Evolutionary conservation across 1,284 basidiomycete genomes (phyloP).

Genomic region (Irpex rosettiformis): DNA sequence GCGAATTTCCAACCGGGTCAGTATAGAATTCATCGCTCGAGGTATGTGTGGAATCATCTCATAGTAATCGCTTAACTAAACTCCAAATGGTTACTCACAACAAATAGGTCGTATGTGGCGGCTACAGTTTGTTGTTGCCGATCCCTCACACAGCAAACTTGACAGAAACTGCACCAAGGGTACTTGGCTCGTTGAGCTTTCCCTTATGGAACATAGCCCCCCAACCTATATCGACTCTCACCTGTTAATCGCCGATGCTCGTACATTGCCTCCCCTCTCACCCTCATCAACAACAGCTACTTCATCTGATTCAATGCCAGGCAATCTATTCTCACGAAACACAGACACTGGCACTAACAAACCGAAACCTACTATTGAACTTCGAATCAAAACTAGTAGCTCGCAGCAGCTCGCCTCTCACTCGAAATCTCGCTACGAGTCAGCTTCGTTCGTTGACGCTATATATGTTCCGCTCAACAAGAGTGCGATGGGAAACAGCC

Average conservation of each 20-base stretch:
- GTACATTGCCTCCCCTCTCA: constrained; percentile 15
- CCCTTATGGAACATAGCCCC: constrained; percentile 54
- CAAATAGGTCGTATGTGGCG: constrained; percentile 59
- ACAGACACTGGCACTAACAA: constrained; percentile 18
- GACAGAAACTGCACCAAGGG: constrained; percentile 28
- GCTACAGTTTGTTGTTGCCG: constrained; percentile 46
- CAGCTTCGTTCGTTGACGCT: constrained; percentile 18
- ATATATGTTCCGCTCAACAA: constrained; percentile 46
- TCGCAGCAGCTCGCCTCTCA: constrained; percentile 20
- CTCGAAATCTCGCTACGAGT: constrained; percentile 8
- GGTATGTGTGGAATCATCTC: constrained; percentile 35
- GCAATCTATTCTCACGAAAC: neutral
- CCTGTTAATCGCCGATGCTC: constrained; percentile 46
- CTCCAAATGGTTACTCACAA: neutral
- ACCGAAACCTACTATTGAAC: constrained; percentile 36
- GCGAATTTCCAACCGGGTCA: constrained; percentile 53
- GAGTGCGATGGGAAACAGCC: constrained; percentile 37
- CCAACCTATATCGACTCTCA: constrained; percentile 58
- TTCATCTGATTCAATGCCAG: neutral
- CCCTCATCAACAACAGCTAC: constrained; percentile 13
- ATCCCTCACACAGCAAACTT: constrained; percentile 10
- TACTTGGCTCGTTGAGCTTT: constrained; percentile 54
- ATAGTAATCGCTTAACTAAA: neutral
- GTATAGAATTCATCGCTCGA: constrained; percentile 64
- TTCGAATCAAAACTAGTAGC: constrained; percentile 39